Evolutionary conservation across 2,329 filamentous ascomycete genomes (phyloP).

Genomic region (Emmonsiellopsis sp.): DNA sequence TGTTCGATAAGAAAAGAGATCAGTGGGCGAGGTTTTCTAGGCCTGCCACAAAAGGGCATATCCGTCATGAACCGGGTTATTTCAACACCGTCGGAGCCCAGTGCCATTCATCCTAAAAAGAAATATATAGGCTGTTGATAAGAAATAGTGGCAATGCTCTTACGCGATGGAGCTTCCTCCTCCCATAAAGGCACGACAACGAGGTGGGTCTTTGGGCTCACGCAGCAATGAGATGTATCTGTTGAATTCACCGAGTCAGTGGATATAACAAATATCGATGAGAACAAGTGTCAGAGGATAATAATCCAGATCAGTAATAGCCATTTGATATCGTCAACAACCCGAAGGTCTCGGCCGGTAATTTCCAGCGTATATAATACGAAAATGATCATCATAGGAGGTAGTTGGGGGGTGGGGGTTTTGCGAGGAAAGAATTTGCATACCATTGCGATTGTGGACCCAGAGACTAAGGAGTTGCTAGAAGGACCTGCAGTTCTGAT

Average conservation of each 20-base stretch:
- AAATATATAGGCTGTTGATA: conserved; percentile 10
- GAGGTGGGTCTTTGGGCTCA: neutral
- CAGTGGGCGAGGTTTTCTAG: conserved; percentile 99
- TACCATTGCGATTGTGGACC: conserved; percentile 1
- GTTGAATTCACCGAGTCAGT: neutral
- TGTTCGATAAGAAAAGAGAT: conserved; percentile 30
- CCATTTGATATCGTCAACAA: conserved; percentile 75
- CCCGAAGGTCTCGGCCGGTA: conserved; percentile 73
- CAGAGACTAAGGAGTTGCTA: neutral
- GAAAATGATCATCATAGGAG: conserved; percentile 15
- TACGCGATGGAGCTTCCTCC: neutral
- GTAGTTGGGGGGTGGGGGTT: neutral
- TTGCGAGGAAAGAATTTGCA: neutral
- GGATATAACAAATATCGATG: neutral
- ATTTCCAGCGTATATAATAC: conserved; percentile 73
- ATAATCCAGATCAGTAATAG: conserved; percentile 48
- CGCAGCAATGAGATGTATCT: neutral
- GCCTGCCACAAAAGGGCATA: conserved; percentile 89
- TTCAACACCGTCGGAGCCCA: conserved; percentile 75
- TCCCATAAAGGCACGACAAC: neutral
- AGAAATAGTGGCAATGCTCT: conserved; percentile 1
- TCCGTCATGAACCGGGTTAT: conserved; percentile 61
- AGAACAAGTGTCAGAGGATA: neutral
- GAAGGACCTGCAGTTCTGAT: neutral
- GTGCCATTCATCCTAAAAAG: conserved; percentile 79